Conservation (phyloP, 1,139 yeast species). For the Diutina ranongensis region DNA sequence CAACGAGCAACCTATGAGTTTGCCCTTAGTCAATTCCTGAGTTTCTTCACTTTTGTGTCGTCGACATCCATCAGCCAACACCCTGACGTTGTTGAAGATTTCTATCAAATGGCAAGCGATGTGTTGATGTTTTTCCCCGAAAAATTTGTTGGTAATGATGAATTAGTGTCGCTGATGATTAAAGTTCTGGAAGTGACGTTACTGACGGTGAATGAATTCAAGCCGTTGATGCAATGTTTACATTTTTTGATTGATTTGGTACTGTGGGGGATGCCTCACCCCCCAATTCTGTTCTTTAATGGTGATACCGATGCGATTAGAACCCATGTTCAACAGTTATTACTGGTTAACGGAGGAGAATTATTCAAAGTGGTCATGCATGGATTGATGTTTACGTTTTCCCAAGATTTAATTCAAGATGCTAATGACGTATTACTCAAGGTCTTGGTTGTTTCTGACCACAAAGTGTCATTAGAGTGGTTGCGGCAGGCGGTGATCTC, state of each 20-base stretch:
- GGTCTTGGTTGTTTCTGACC: slow-evolving; percentile 40
- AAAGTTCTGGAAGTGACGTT: slow-evolving; percentile 51
- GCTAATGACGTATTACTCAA: slow-evolving; percentile 67
- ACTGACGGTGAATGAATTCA: slow-evolving; percentile 48
- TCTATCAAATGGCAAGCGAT: slow-evolving; percentile 75
- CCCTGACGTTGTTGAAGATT: slow-evolving; percentile 81
- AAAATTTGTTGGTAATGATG: slow-evolving; percentile 45
- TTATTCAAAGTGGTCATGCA: slow-evolving; percentile 43
- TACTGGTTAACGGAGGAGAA: slow-evolving; percentile 42
- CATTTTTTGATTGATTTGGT: slow-evolving; percentile 71
- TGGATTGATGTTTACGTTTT: slow-evolving; percentile 66
- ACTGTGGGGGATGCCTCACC: slow-evolving; percentile 73
- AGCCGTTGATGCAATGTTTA: slow-evolving; percentile 58
- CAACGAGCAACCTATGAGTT: slow-evolving; percentile 35
- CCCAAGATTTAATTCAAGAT: slow-evolving; percentile 48
- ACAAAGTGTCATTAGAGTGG: slow-evolving; percentile 44
- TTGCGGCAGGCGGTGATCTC: slow-evolving; percentile 39
- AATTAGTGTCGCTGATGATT: slow-evolving; percentile 44
- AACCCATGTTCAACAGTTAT: slow-evolving; percentile 27
- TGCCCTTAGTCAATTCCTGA: slow-evolving; percentile 33
- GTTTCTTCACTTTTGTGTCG: slow-evolving; percentile 23
- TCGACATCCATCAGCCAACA: slow-evolving; percentile 14
- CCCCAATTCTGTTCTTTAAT: slow-evolving; percentile 64
- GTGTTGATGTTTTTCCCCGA: slow-evolving; percentile 69
- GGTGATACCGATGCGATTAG: slow-evolving; percentile 40